These are phyloP conservation scores for Apiospora kogelbergensis DNA, from an alignment of 2,329 filamentous ascomycete genomes.

Conservation along the genomic window DNA sequence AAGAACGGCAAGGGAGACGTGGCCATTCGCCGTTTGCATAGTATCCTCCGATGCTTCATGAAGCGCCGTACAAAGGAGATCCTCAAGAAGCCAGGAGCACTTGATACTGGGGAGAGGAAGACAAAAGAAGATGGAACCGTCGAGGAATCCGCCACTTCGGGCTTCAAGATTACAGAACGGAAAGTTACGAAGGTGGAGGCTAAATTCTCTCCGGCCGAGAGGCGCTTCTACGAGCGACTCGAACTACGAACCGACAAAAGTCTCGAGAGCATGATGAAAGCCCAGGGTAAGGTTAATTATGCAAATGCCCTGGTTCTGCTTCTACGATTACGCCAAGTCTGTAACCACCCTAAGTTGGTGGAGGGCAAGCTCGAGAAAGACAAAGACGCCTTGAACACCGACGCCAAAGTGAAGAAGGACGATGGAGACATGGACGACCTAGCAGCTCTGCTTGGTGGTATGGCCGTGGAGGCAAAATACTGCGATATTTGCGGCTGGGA, in stretches of 20 bases:
- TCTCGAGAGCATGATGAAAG: slow-evolving; percentile 88
- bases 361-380: slow-evolving; percentile 84
- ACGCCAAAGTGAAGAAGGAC: slow-evolving; percentile 50
- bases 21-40: slow-evolving; percentile 82
- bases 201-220: slow-evolving; percentile 77
- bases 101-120: slow-evolving; percentile 73
- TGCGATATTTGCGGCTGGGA: slow-evolving; percentile 82
- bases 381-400: slow-evolving; percentile 76
- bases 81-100: slow-evolving; percentile 80
- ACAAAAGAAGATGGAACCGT: slow-evolving; percentile 50
- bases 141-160: slow-evolving; percentile 48
- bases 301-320: slow-evolving; percentile 91
- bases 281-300: slow-evolving; percentile 81
- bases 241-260: slow-evolving; percentile 83
- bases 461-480: slow-evolving; percentile 74
- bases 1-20: slow-evolving; percentile 87
- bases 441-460: slow-evolving; percentile 80
- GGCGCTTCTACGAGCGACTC: slow-evolving; percentile 80
- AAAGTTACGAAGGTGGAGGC: slow-evolving; percentile 81
- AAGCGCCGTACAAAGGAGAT: slow-evolving; percentile 98
- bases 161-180: slow-evolving; percentile 89
- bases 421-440: slow-evolving; percentile 76
- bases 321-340: slow-evolving; percentile 87
- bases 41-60: slow-evolving; percentile 91
- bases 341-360: slow-evolving; percentile 89